Percentiles rank a stretch among this genome's conserved stretches.
These are phyloP conservation scores for Fusarium musae DNA, from an alignment of 2,329 filamentous ascomycete genomes.

Conservation along the genomic window DNA sequence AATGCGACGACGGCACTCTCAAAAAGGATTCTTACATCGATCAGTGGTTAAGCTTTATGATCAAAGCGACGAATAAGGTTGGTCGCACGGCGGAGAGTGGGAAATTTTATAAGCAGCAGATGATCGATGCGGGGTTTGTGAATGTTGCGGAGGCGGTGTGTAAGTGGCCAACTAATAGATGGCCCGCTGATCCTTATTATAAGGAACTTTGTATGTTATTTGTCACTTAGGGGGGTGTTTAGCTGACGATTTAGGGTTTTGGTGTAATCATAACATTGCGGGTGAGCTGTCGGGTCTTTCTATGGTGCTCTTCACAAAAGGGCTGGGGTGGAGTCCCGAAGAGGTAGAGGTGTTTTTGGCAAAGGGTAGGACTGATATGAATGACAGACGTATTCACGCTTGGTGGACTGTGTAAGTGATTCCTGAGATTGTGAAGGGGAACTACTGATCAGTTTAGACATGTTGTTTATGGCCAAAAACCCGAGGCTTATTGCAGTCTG, in stretches of 20 bases:
- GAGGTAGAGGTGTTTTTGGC: conserved; percentile 49
- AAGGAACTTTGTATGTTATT: conserved; percentile 59
- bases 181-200: conserved; percentile 61
- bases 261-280: conserved; percentile 49
- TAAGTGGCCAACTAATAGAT: conserved; percentile 62
- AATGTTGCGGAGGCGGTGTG: conserved; percentile 60
- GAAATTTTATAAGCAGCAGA: conserved; percentile 48
- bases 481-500: neutral
- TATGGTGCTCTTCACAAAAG: conserved; percentile 53
- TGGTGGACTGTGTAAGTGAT: conserved; percentile 53
- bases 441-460: conserved; percentile 13
- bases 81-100: conserved; percentile 48
- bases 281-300: conserved; percentile 51
- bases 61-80: conserved; percentile 46
- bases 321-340: conserved; percentile 49
- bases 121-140: conserved; percentile 64
- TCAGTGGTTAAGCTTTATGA: conserved; percentile 45
- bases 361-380: conserved; percentile 50
- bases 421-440: accelerated
- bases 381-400: conserved; percentile 49
- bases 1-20: conserved; percentile 56
- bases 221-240: accelerated
- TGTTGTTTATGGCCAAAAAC: conserved; percentile 42
- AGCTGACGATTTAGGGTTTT: conserved; percentile 48
- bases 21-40: conserved; percentile 43